Conservation (phyloP, 192 early-diverging fungal species). For the Podila clonocystis region DNA sequence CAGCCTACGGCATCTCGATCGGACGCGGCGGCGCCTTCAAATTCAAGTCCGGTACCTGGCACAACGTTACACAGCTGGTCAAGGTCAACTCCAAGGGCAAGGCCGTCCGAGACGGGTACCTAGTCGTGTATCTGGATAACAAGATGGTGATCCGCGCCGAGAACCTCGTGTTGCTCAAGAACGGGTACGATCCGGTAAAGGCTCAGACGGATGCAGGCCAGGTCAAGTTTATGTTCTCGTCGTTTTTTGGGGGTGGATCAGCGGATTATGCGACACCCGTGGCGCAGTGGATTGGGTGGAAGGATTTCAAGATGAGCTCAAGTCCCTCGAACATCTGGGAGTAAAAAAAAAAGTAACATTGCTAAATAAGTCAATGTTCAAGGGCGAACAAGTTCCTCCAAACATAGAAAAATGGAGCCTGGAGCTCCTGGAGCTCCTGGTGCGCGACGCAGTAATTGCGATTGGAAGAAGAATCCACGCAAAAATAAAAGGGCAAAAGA, state of each 20-base stretch:
- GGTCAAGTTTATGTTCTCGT: too few species aligned
- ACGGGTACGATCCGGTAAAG: not conserved
- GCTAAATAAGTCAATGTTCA: too few species aligned
- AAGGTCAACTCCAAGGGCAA: constrained; percentile 4
- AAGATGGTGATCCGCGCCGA: not conserved
- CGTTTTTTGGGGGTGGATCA: not conserved
- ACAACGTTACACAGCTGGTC: not conserved
- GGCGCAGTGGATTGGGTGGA: not conserved
- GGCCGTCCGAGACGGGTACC: not conserved
- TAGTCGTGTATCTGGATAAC: not conserved
- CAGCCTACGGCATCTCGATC: too few species aligned
- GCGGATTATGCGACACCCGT: not conserved
- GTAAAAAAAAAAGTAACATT: too few species aligned
- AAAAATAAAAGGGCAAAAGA: not conserved
- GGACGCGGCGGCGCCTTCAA: too few species aligned
- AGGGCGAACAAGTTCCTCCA: too few species aligned
- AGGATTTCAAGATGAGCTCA: constrained; percentile 2
- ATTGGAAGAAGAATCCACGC: too few species aligned
- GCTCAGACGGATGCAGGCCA: too few species aligned
- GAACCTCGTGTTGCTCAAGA: constrained; percentile 3
- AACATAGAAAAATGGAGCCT: too few species aligned
- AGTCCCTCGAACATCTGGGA: not conserved
- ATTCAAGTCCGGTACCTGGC: constrained; percentile 44
- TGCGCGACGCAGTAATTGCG: too few species aligned
- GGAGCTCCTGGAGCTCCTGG: too few species aligned